Evolutionary conservation across 2,329 filamentous ascomycete genomes (phyloP).

Genomic region (Aureobasidium musti): DNA sequence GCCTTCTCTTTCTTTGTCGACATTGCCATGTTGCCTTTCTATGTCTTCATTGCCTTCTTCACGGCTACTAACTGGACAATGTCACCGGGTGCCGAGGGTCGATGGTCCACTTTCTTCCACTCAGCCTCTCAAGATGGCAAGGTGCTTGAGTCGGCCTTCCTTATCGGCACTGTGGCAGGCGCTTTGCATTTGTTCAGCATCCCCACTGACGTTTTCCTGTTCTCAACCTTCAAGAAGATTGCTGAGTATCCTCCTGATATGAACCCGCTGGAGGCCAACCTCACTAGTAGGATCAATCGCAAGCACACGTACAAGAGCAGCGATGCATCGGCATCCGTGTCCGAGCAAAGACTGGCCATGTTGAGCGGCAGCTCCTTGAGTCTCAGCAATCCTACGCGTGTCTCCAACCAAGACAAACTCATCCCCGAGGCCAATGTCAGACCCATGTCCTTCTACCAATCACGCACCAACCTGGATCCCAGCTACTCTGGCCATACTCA

Average conservation of each 20-base stretch:
- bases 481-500: slow-evolving; percentile 55
- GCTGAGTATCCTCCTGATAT: slow-evolving; percentile 82
- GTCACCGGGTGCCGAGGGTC: slow-evolving; percentile 48
- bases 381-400: slow-evolving; percentile 41
- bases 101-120: slow-evolving; percentile 70
- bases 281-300: slow-evolving; percentile 66
- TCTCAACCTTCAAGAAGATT: slow-evolving; percentile 79
- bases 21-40: slow-evolving; percentile 63
- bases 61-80: slow-evolving; percentile 55
- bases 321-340: slow-evolving; percentile 50
- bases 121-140: slow-evolving; percentile 61
- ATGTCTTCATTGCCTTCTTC: slow-evolving; percentile 60
- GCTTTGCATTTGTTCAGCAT: slow-evolving; percentile 72
- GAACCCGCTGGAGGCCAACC: slow-evolving; percentile 86
- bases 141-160: slow-evolving; percentile 64
- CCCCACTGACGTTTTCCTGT: slow-evolving; percentile 71
- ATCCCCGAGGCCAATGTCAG: slow-evolving; percentile 44
- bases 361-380: slow-evolving; percentile 50
- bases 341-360: slow-evolving; percentile 63
- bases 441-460: slow-evolving; percentile 78
- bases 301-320: slow-evolving; percentile 74
- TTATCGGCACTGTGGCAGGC: slow-evolving; percentile 63
- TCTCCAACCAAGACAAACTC: slow-evolving; percentile 48
- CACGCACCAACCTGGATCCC: slow-evolving; percentile 63
- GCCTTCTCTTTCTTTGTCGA: slow-evolving; percentile 78